Percentiles rank a stretch among this genome's conserved stretches.
Conservation (phyloP, 108 stramenopile species). For the Nitzschia palea region DNA sequence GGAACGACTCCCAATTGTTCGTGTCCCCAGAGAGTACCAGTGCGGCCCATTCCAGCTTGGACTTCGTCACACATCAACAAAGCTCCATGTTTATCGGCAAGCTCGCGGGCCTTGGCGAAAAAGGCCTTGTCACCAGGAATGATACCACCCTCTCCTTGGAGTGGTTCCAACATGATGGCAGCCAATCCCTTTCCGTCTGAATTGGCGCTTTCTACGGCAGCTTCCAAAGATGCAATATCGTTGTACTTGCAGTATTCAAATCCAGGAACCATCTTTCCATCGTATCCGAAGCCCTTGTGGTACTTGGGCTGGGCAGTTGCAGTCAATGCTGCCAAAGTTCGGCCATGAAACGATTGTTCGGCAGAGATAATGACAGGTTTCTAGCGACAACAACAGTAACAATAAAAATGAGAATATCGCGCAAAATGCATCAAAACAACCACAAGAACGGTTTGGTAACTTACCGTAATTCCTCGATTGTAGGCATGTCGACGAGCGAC, state of each 20-base stretch:
- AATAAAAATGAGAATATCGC: not conserved
- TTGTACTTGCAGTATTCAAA: constrained; percentile 93
- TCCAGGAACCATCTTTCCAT: constrained; percentile 86
- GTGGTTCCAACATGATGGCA: constrained; percentile 94
- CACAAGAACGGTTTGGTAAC: constrained; percentile 3
- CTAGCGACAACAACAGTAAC: constrained; percentile 14
- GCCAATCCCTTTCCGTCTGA: constrained; percentile 85
- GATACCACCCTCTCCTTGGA: constrained; percentile 98
- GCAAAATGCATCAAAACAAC: not conserved
- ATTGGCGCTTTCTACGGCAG: constrained; percentile 67
- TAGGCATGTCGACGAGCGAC: constrained; percentile 86
- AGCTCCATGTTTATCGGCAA: constrained; percentile 87
- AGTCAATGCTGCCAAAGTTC: constrained; percentile 92
- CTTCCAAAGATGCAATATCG: constrained; percentile 75
- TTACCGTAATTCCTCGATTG: constrained; percentile 73
- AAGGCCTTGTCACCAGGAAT: constrained; percentile 81
- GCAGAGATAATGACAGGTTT: constrained; percentile 95
- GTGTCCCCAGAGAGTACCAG: constrained; percentile 95
- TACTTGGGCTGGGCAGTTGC: constrained; percentile 98
- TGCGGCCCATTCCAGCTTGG: constrained; percentile 97
- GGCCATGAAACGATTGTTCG: constrained; percentile 92
- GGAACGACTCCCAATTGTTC: constrained; percentile 89
- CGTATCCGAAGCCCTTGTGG: constrained; percentile 89
- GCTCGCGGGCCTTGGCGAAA: constrained; percentile 73
- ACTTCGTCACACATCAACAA: constrained; percentile 96